Conservation (phyloP, 2,329 filamentous ascomycete species). For the Colletotrichum orchidophilum region DNA sequence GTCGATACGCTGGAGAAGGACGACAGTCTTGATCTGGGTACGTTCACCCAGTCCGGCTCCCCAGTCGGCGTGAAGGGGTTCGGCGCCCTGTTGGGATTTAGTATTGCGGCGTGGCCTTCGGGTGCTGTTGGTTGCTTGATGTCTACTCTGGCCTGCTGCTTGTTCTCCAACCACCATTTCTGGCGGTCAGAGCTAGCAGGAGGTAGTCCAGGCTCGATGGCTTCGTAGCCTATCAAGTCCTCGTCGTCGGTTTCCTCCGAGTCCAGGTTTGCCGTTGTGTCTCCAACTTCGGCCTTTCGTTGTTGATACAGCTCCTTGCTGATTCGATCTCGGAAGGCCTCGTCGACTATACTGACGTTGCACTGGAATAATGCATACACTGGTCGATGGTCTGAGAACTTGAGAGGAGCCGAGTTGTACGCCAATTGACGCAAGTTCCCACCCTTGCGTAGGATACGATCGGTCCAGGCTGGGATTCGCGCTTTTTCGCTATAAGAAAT, state of each 20-base stretch:
- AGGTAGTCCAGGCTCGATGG: conserved; percentile 80
- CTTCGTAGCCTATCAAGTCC: conserved; percentile 82
- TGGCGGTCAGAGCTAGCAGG: conserved; percentile 74
- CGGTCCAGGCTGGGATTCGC: conserved; percentile 96
- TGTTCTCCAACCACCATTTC: conserved; percentile 77
- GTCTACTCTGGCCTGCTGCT: conserved; percentile 78
- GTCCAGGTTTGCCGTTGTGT: conserved; percentile 65
- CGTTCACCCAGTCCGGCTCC: conserved; percentile 86
- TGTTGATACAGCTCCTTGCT: conserved; percentile 79
- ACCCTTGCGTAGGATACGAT: conserved; percentile 90
- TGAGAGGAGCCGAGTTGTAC: conserved; percentile 84
- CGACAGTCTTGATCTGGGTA: conserved; percentile 64
- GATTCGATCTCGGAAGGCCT: conserved; percentile 75
- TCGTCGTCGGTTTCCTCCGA: conserved; percentile 76
- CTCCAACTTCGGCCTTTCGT: conserved; percentile 72
- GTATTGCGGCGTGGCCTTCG: conserved; percentile 63
- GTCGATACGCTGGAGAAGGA: conserved; percentile 66
- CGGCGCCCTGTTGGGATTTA: conserved; percentile 78
- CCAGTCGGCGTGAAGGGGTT: conserved; percentile 83
- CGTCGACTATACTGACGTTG: conserved; percentile 82
- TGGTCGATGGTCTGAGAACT: conserved; percentile 95
- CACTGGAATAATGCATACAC: conserved; percentile 92
- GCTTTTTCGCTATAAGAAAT: conserved; percentile 78
- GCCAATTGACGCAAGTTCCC: conserved; percentile 82
- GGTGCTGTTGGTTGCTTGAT: conserved; percentile 69